These are phyloP conservation scores for Cucurbita maxima DNA, from an alignment of 306 rosid species.

Conservation along the genomic window DNA sequence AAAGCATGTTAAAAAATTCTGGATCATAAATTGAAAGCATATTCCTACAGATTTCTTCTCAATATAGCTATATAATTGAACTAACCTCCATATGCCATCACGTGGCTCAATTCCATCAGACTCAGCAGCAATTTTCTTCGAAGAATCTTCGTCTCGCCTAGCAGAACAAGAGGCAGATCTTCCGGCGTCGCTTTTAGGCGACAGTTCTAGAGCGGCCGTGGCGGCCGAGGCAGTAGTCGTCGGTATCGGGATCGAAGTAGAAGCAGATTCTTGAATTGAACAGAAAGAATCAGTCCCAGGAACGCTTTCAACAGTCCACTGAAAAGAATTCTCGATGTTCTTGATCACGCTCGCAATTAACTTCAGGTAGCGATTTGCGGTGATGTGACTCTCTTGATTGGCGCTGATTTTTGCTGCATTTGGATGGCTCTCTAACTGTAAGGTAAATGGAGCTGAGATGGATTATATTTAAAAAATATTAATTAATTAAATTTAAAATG, in stretches of 20 bases:
- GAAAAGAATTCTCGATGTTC: conserved; percentile 35
- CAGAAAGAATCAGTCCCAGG: conserved; percentile 14
- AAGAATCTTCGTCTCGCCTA: conserved; percentile 56
- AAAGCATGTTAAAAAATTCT: neutral
- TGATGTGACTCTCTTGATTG: neutral
- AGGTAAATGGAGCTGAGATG: no score
- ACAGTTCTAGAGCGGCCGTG: conserved; percentile 21
- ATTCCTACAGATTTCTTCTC: neutral
- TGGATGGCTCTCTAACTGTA: neutral
- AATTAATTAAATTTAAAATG: no score
- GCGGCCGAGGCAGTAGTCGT: conserved; percentile 22
- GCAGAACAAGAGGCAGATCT: conserved; percentile 64
- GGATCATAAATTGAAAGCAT: neutral
- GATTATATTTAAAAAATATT: no score
- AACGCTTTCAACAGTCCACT: conserved; percentile 18
- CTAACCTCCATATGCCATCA: conserved; percentile 65
- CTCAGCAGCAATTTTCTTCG: conserved; percentile 52
- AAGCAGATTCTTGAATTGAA: conserved; percentile 15
- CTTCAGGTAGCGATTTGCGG: conserved; percentile 30
- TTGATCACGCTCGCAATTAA: conserved; percentile 35
- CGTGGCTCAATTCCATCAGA: conserved; percentile 66
- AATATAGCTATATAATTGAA: neutral
- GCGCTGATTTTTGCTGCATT: neutral
- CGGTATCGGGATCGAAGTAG: conserved; percentile 17
- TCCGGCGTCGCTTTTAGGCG: conserved; percentile 22